Base-by-base conservation (phyloP, 106 monocot genomes). In the Apostasia shenzhenica region DNA sequence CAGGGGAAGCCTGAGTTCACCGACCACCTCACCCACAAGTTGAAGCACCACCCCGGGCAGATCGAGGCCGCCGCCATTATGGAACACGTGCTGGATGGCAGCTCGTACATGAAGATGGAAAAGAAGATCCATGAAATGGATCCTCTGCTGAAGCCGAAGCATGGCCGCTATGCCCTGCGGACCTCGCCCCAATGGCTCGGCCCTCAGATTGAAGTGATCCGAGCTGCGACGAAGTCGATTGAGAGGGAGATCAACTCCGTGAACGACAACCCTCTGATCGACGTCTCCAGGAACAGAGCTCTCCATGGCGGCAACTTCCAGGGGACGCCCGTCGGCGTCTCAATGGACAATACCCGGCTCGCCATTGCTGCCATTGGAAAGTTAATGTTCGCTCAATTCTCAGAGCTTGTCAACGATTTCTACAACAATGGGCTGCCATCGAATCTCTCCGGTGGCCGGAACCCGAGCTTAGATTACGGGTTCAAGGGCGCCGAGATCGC, bases 401-500 rank as follows among this genome's bases (percentile, higher is more conserved):
- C 95, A 0, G 95, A 95, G 74, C 83, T 95, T 2, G 95, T 95
- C 41, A 91, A 91, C 48, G 91, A 95, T 64, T 88, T 86, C 72
- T 95, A 91, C 84, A 95, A 91, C 88, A 95, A 95, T 56, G 95
- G 95, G 0, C 74, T 95, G 41, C 91, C 95, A 0, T 95, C 95
- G 8, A 91, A 95, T 61, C 78, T 95, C 12, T 83, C 91, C 43
- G 91, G 83, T 14, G 86, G 92, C 2, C 78, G 91, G 14, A 81
- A 93, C 83, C 99, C 99, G 6, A 93, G 99, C 81, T 70, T 99
- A 65, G 99, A 99, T 60, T 99, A 99, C 52, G 99, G 99, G 0
- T 86, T 99, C 80, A 99, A 99, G 61, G 99, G 99, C 2, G 93
- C 93, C 2, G 99, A 99, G 81, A 93, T 99, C 8, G 99, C 99